Evolutionary conservation across 2,329 filamentous ascomycete genomes (phyloP), one percentile per base, ranked within the genome.

Genomic region (Coleophoma crateriformis): DNA sequence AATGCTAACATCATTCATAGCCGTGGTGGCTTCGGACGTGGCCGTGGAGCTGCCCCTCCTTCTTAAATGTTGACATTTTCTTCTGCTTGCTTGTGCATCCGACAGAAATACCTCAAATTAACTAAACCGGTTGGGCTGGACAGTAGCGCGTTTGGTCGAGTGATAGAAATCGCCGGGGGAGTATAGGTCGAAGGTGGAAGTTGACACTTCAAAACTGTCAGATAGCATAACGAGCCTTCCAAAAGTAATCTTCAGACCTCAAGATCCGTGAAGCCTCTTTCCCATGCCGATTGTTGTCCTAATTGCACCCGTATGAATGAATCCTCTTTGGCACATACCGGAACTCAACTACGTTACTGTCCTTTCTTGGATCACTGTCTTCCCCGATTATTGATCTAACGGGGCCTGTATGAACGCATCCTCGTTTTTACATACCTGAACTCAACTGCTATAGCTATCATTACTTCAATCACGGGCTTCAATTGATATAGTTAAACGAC

Each of bases 1-100:
- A 33, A 33, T 33, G 59, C 68, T 75, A 66, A 76, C 66, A 49
- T 43, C 45, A 49, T 53, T 49, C 61, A 2, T 61, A 85, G 82
- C 87, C 88, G 88, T 81, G 87, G 88, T 79, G 88, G 88, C 68
- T 87, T 87, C 71, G 90, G 90, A 71, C 88, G 90, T 84, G 90
- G 89, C 74, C 87, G 88, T 79, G 86, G 86, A 68, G 79, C 87
- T 75, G 82, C 87, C 69, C 75, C 82, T 63, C 84, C 81, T 46
- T 40, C 67, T 50, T 55, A 64, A 63, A 53, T 47, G 55, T 48
- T 54, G 51, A 46, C 43, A 54, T 60, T 58, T 59, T 50, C 49
- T 57, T 58, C 55, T 57, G 58, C 61, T 64, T 64, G 61, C 58
- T 65, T 58, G 46, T 63, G 60, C 60, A 62, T 63, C 53, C 56